Conservation (phyloP, 768 basidiomycete species). For the Artomyces pyxidatus region DNA sequence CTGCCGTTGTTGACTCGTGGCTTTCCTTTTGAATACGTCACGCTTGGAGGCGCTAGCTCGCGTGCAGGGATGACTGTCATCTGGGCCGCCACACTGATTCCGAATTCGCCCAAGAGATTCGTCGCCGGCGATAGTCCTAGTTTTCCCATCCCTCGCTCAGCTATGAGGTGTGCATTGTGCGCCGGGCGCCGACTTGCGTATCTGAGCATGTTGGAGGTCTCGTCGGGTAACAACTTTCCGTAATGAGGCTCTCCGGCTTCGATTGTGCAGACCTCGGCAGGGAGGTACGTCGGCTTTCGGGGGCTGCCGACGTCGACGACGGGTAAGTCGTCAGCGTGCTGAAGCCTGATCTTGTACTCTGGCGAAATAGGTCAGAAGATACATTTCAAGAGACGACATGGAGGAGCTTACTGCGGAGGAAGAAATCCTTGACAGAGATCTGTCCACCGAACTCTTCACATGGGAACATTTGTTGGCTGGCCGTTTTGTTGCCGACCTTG, state of each 20-base stretch:
- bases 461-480: slow-evolving; percentile 43
- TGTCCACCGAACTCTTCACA: slow-evolving; percentile 47
- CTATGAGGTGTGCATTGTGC: slow-evolving; percentile 50
- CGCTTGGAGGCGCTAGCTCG: slow-evolving; percentile 48
- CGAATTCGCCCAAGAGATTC: slow-evolving; percentile 41
- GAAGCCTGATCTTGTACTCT: slow-evolving; percentile 55
- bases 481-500: slow-evolving; percentile 27
- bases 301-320: slow-evolving; percentile 27
- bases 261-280: slow-evolving; percentile 68
- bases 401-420: slow-evolving; percentile 46
- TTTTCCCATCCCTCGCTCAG: slow-evolving; percentile 44
- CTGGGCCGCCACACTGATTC: slow-evolving; percentile 41
- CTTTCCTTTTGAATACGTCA: slow-evolving; percentile 45
- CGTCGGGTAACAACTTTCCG: slow-evolving; percentile 49
- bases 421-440: slow-evolving; percentile 58
- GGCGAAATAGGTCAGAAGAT: slow-evolving; percentile 1
- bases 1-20: slow-evolving; percentile 45
- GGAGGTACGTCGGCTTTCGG: slow-evolving; percentile 35
- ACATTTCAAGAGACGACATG: slow-evolving; percentile 1
- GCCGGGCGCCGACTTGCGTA: slow-evolving; percentile 57
- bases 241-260: slow-evolving; percentile 49
- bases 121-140: slow-evolving; percentile 43
- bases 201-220: slow-evolving; percentile 65
- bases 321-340: slow-evolving; percentile 28
- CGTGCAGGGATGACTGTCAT: slow-evolving; percentile 64